Base-by-base conservation (phyloP, 2,329 filamentous ascomycete genomes). In the Pseudocercospora vitis region DNA sequence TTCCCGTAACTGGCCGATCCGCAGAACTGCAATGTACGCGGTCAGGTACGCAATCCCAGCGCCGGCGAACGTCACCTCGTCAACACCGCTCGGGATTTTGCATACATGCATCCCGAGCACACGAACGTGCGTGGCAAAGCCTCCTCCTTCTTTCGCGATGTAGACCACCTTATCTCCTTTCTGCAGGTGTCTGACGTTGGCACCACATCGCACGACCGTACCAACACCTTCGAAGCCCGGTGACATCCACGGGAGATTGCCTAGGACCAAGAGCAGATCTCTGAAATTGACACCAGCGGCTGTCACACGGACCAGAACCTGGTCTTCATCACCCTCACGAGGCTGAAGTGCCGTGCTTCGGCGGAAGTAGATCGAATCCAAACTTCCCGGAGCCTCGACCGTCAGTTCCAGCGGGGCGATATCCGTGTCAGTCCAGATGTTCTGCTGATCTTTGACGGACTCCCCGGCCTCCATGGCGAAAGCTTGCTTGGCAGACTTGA, bases 191-290 rank as follows among this genome's bases (percentile, higher is more conserved):
- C 14, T 47, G 48, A 69, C 64, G 8, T 64, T 61, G 12, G 28
- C n/a, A 7, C 59, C 37, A 9, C 16, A n/a, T 40, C 12, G 3
- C 3, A 40, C 48, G 35, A 70, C 50, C 19, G 68, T 52, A 4
- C 72, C 73, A 3, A 66, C 62, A 24, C 65, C 67, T 40, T 73
- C 72, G 3, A 64, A 65, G 2, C 65, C 67, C 58, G 74, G 67
- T 8, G 65, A 63, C 0, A 65, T 61, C 4, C 21, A 23, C 4
- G 42, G 37, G 7, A 48, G 40, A 26, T 46, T 29, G 24, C 47
- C 37, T 21, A 55, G 14, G n/a, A 28, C 16, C 14, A 32, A 32
- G 19, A 40, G 19, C 18, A 50, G 24, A 35, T 50, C 52, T 21
- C 50, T 55, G 47, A 60, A 60, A 26, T 63, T 62, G 29, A 60